Evolutionary conservation across 1,284 basidiomycete genomes (phyloP).

Genomic region (Mycosarcoma mackinlayi): DNA sequence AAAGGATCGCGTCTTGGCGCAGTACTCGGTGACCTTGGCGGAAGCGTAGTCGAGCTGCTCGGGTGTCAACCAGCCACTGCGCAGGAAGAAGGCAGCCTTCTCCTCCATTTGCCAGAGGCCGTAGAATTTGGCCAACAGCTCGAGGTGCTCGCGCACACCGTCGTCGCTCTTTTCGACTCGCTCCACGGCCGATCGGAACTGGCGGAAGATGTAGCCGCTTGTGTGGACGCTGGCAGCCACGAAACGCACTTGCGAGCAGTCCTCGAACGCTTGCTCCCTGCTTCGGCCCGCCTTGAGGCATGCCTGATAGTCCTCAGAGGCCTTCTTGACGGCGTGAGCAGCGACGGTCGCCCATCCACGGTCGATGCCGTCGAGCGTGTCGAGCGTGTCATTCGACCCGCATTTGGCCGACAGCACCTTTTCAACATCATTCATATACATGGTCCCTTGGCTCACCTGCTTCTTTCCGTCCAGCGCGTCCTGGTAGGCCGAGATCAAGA

Average conservation of each 20-base stretch:
- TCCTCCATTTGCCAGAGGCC: slow-evolving; percentile 74
- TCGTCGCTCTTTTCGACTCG: slow-evolving; percentile 53
- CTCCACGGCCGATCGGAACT: slow-evolving; percentile 66
- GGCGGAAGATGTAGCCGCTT: slow-evolving; percentile 67
- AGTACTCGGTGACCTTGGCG: slow-evolving; percentile 70
- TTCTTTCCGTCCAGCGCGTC: slow-evolving; percentile 71
- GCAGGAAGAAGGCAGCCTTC: slow-evolving; percentile 72
- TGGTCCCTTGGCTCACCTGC: slow-evolving; percentile 67
- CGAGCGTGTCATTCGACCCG: slow-evolving; percentile 66
- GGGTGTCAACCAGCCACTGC: slow-evolving; percentile 70
- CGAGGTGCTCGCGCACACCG: slow-evolving; percentile 61
- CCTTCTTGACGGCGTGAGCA: slow-evolving; percentile 73
- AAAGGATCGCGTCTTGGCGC: slow-evolving; percentile 70
- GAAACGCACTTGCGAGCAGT: slow-evolving; percentile 72
- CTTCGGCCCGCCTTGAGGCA: slow-evolving; percentile 70
- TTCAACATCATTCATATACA: slow-evolving; percentile 71
- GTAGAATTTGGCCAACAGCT: slow-evolving; percentile 61
- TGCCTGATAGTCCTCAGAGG: slow-evolving; percentile 70
- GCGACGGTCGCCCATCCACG: slow-evolving; percentile 72
- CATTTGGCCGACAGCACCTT: slow-evolving; percentile 70
- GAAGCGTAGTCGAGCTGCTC: slow-evolving; percentile 71
- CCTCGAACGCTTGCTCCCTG: slow-evolving; percentile 73
- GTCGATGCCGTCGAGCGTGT: slow-evolving; percentile 71
- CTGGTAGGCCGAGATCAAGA: slow-evolving; percentile 71
- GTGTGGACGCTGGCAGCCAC: slow-evolving; percentile 72